A percentile compares a stretch with the other conserved stretches of the same genome.
These are phyloP conservation scores for Trichoderma citrinoviride DNA, from an alignment of 2,329 filamentous ascomycete genomes.

Conservation along the genomic window DNA sequence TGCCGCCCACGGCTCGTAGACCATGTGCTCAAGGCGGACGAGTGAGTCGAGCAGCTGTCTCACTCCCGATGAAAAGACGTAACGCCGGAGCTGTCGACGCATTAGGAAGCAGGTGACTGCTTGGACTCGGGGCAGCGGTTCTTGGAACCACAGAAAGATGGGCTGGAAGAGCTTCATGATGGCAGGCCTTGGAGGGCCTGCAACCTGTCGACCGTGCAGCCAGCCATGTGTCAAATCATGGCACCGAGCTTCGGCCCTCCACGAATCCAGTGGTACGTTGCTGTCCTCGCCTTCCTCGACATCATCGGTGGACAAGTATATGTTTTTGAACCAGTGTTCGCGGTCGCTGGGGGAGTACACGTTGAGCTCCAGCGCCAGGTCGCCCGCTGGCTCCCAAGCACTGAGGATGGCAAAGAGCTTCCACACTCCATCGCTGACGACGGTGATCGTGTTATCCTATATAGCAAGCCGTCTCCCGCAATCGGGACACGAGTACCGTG, in stretches of 20 bases:
- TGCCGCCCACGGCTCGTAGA: slow-evolving; percentile 37
- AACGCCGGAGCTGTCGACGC: slow-evolving; percentile 36
- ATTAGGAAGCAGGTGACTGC: slow-evolving; percentile 34
- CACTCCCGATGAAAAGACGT: slow-evolving; percentile 23
- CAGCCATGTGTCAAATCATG: slow-evolving; percentile 35
- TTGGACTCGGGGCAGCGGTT: slow-evolving; percentile 27
- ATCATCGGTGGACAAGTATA: slow-evolving; percentile 28
- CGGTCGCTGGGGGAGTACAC: slow-evolving; percentile 36
- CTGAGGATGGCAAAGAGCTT: slow-evolving; percentile 35
- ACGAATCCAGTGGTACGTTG: not conserved
- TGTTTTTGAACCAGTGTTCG: slow-evolving; percentile 36
- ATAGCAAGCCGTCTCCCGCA: slow-evolving; percentile 21
- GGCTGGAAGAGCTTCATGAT: slow-evolving; percentile 30
- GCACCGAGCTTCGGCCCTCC: not conserved
- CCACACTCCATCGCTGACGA: slow-evolving; percentile 28
- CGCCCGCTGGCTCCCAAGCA: slow-evolving; percentile 29
- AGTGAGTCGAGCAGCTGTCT: slow-evolving; percentile 28
- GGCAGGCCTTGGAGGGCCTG: slow-evolving; percentile 27
- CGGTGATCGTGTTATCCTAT: not conserved
- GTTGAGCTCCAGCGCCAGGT: slow-evolving; percentile 36
- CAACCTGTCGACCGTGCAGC: slow-evolving; percentile 30
- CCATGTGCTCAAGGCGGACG: slow-evolving; percentile 30
- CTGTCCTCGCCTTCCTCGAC: slow-evolving; percentile 21
- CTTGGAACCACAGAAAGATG: not conserved
- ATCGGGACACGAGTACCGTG: slow-evolving; percentile 27